Evolutionary conservation across 768 basidiomycete species (phyloP).

Genomic region (Pleurotus giganteus): DNA sequence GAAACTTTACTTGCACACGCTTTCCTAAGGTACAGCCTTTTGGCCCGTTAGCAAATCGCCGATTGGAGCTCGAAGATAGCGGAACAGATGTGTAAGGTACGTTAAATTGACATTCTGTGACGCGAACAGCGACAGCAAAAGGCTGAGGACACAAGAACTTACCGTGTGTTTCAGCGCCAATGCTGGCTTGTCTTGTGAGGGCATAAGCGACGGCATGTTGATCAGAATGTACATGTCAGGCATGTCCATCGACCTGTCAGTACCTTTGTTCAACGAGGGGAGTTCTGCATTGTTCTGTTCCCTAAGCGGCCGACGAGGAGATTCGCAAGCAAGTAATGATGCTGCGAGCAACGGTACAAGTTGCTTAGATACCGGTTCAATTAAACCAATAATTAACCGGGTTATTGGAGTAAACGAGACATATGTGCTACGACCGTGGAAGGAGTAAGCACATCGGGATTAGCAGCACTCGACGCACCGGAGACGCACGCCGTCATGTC

Average conservation of each 20-base stretch:
- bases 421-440: too few species aligned
- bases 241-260: neutral
- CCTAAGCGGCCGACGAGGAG: too few species aligned
- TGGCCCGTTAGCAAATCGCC: neutral
- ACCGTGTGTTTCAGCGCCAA: neutral
- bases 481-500: too few species aligned
- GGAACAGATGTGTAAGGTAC: slow-evolving; percentile 1
- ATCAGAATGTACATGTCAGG: neutral
- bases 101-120: slow-evolving; percentile 5
- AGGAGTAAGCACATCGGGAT: too few species aligned
- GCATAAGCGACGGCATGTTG: neutral
- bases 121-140: too few species aligned
- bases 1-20: neutral
- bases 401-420: too few species aligned
- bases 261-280: neutral
- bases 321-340: too few species aligned
- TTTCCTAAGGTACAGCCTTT: neutral
- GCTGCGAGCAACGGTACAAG: neutral
- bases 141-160: too few species aligned
- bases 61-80: neutral
- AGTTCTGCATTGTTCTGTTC: too few species aligned
- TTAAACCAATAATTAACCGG: neutral
- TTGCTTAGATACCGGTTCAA: neutral
- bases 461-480: too few species aligned
- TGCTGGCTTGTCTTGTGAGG: neutral